Evolutionary conservation across 169 alveolate genomes (phyloP).

Genomic region (Ichthyophthirius multifiliis): DNA sequence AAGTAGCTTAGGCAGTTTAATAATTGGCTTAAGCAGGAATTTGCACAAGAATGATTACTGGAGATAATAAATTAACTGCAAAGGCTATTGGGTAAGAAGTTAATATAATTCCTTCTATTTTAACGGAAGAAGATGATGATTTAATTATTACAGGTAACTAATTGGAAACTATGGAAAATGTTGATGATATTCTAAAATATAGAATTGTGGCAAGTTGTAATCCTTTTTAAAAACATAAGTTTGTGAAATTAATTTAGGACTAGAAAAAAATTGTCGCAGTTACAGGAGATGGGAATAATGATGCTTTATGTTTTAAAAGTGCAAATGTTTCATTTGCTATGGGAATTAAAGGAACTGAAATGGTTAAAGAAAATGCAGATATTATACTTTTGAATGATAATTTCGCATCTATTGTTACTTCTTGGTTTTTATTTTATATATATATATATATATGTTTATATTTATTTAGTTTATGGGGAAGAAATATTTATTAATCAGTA

Average conservation of each 20-base stretch:
- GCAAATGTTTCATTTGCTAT: constrained; percentile 93
- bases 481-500: constrained; percentile 76
- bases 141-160: constrained; percentile 58
- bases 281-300: constrained; percentile 91
- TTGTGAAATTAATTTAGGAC: constrained; percentile 67
- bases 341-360: constrained; percentile 92
- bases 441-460: not conserved
- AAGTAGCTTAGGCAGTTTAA: constrained; percentile 96
- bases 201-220: constrained; percentile 75
- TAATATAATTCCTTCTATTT: constrained; percentile 40
- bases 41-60: constrained; percentile 98
- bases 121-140: constrained; percentile 55
- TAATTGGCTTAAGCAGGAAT: constrained; percentile 95
- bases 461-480: constrained; percentile 77
- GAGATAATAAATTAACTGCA: constrained; percentile 96
- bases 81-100: constrained; percentile 89
- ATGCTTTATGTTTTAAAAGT: constrained; percentile 86
- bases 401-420: constrained; percentile 71
- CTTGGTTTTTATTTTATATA: constrained; percentile 13
- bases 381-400: constrained; percentile 73
- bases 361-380: constrained; percentile 79
- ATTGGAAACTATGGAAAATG: not conserved
- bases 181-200: constrained; percentile 49
- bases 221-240: constrained; percentile 75
- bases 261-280: constrained; percentile 84